A percentile compares a stretch with the other conserved stretches of the same genome.
These are phyloP conservation scores for Suhomyces emberorum DNA, from an alignment of 805 yeast genomes.

Conservation along the genomic window DNA sequence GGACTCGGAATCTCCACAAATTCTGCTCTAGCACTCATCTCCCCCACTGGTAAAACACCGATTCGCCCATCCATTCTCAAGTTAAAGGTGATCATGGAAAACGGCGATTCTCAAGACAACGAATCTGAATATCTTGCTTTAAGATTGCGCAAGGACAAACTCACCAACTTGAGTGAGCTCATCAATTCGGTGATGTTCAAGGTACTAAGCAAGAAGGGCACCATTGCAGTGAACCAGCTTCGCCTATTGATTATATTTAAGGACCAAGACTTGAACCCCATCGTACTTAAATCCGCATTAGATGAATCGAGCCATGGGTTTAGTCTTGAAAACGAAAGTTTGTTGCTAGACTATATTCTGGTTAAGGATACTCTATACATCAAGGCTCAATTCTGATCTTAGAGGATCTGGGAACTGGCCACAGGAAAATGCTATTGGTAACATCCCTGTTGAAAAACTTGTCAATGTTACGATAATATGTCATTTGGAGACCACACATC, in stretches of 20 bases:
- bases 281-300: constrained; percentile 13
- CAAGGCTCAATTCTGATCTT: constrained; percentile 12
- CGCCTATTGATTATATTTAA: constrained; percentile 16
- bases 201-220: constrained; percentile 13
- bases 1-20: not conserved
- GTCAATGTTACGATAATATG: too few relatives aligned
- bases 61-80: not conserved
- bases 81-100: constrained; percentile 9
- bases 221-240: constrained; percentile 12
- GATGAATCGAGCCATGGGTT: constrained; percentile 3
- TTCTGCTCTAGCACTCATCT: not conserved
- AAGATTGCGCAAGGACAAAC: constrained; percentile 14
- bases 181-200: constrained; percentile 14
- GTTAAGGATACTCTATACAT: constrained; percentile 19
- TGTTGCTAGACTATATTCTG: constrained; percentile 22
- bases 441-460: too few relatives aligned
- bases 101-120: not conserved
- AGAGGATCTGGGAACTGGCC: too few relatives aligned
- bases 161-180: constrained; percentile 15
- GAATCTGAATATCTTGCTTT: constrained; percentile 7
- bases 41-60: not conserved
- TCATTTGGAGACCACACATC: too few relatives aligned
- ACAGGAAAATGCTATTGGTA: too few relatives aligned
- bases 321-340: constrained; percentile 9
- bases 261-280: constrained; percentile 16